Evolutionary conservation across 192 early-diverging fungal genomes (phyloP).

Genomic region (Linnemannia hyalina): DNA sequence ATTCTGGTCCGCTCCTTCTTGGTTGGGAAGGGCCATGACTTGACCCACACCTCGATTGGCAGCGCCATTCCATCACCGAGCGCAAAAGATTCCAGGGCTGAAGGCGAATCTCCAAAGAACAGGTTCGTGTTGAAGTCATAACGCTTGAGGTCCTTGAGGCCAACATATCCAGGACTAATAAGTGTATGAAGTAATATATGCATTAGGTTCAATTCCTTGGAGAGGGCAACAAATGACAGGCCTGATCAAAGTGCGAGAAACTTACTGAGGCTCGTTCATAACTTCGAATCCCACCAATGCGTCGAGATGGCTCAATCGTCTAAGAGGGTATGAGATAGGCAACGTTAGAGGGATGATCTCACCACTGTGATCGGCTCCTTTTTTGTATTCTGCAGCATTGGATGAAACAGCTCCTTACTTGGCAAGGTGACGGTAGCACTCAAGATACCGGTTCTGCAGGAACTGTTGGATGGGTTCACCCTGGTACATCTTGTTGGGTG

Average conservation of each 20-base stretch:
- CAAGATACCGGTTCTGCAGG: conserved; percentile 74
- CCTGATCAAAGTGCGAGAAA: not conserved
- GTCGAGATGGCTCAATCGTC: conserved; percentile 71
- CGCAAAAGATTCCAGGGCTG: conserved; percentile 80
- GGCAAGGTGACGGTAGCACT: conserved; percentile 77
- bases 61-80: conserved; percentile 77
- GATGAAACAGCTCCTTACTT: conserved; percentile 40
- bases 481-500: conserved; percentile 71
- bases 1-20: conserved; percentile 62
- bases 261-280: conserved; percentile 79
- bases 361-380: not conserved
- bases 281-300: conserved; percentile 85
- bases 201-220: conserved; percentile 4
- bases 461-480: conserved; percentile 76
- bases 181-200: not conserved
- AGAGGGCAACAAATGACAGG: conserved; percentile 2
- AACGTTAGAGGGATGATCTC: not conserved
- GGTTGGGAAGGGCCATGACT: conserved; percentile 83
- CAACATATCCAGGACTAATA: conserved; percentile 78
- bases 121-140: conserved; percentile 77
- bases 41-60: conserved; percentile 80
- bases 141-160: conserved; percentile 64
- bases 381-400: not conserved
- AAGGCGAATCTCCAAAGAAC: conserved; percentile 77
- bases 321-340: conserved; percentile 13